Conservation (phyloP, 83 land plant genomes). For the Thuja plicata region DNA sequence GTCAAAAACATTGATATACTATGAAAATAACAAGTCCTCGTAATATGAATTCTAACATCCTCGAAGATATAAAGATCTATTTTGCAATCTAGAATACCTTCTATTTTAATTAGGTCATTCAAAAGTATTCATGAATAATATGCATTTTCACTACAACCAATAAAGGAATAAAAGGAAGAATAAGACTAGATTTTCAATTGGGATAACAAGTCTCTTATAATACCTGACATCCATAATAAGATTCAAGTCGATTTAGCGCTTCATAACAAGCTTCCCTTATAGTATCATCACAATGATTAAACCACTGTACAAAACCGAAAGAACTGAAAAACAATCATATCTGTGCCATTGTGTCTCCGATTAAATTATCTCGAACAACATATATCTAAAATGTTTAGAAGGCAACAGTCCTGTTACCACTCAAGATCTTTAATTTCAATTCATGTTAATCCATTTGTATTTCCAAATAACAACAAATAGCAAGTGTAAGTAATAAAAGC, state of each 20-base stretch:
- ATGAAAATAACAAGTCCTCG: background rate
- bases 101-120: background rate
- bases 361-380: background rate
- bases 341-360: background rate
- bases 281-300: slow-evolving; percentile 68
- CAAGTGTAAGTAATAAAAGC: background rate
- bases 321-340: background rate
- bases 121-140: background rate
- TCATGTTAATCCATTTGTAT: background rate
- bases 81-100: background rate
- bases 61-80: background rate
- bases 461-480: background rate
- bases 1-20: background rate
- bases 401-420: background rate
- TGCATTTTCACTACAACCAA: background rate
- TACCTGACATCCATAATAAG: slow-evolving; percentile 83
- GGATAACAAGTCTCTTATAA: background rate
- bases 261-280: slow-evolving; percentile 56
- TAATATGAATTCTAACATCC: background rate
- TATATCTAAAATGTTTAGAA: background rate
- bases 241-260: slow-evolving; percentile 48
- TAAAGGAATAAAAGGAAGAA: background rate
- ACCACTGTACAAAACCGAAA: slow-evolving; percentile 65
- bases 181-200: background rate
- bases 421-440: background rate